phyloP scores from a whole-genome alignment of 176 grass and related monocot genomes.

The Ampelocalamus luodianensis region DNA sequence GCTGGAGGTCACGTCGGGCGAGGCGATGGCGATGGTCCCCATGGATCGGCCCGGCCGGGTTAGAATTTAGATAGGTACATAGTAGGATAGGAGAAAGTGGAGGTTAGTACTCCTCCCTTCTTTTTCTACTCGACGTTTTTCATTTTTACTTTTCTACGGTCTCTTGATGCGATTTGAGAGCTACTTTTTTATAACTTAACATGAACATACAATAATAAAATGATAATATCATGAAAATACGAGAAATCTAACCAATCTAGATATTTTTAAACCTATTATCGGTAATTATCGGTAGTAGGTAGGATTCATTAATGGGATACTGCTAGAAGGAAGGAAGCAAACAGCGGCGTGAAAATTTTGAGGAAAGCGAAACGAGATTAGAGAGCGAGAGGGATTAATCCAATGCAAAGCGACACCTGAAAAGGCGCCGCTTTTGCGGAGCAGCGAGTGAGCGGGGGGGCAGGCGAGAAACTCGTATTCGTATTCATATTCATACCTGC shows the following conservation, averaged over 20 bases:
- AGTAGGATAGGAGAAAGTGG: neutral
- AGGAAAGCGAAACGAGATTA: neutral
- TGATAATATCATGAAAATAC: too few species aligned
- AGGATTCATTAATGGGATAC: neutral
- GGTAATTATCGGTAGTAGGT: too few species aligned
- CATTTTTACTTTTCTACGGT: too few species aligned
- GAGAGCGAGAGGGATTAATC: neutral
- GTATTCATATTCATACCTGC: constrained; percentile 1
- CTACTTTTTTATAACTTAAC: too few species aligned
- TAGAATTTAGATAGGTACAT: neutral
- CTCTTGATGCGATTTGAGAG: too few species aligned
- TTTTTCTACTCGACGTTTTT: too few species aligned
- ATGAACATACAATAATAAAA: too few species aligned
- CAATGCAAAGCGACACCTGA: neutral
- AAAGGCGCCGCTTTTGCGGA: constrained; percentile 60
- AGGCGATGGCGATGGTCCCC: constrained; percentile 42
- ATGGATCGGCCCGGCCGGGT: constrained; percentile 32
- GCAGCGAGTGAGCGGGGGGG: neutral
- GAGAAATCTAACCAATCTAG: neutral
- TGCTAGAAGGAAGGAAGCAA: neutral
- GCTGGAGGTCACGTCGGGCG: neutral
- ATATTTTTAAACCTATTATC: too few species aligned
- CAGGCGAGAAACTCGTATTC: neutral
- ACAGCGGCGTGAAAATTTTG: neutral
- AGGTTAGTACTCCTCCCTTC: neutral